Evolutionary conservation across 257 asterid genomes (phyloP).

Genomic region (Buddleja alternifolia): DNA sequence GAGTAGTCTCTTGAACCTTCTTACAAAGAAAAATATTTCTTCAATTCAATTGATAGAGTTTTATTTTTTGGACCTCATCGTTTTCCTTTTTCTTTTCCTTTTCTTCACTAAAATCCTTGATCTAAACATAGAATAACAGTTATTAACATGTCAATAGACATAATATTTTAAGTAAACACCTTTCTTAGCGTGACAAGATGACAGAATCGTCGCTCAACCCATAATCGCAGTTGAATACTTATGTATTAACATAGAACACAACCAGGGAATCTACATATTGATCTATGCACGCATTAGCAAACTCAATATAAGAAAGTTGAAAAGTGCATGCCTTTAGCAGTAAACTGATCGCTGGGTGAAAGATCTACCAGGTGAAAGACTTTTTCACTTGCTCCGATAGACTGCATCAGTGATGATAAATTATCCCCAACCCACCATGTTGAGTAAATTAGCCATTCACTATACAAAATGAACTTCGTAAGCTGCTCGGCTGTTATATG

Average conservation of each 20-base stretch:
- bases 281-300: slow-evolving; percentile 8
- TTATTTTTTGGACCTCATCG: no score
- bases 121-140: no score
- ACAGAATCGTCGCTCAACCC: not conserved
- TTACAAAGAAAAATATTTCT: not conserved
- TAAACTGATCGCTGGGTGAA: slow-evolving; percentile 69
- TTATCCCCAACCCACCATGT: slow-evolving; percentile 99
- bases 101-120: no score
- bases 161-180: not conserved
- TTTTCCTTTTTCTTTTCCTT: no score
- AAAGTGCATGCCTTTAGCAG: slow-evolving; percentile 64
- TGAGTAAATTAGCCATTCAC: slow-evolving; percentile 98
- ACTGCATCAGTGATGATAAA: slow-evolving; percentile 89
- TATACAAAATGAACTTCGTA: slow-evolving; percentile 89
- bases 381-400: slow-evolving; percentile 97
- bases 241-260: slow-evolving; percentile 7
- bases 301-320: slow-evolving; percentile 9
- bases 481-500: slow-evolving; percentile 96
- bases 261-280: not conserved
- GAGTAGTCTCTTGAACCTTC: slow-evolving; percentile 20
- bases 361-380: slow-evolving; percentile 85
- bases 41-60: no score
- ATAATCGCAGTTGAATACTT: slow-evolving; percentile 12
- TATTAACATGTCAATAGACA: no score
- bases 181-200: not conserved